Conservation (phyloP, 257 asterid genomes). For the Jasminum sambac region DNA sequence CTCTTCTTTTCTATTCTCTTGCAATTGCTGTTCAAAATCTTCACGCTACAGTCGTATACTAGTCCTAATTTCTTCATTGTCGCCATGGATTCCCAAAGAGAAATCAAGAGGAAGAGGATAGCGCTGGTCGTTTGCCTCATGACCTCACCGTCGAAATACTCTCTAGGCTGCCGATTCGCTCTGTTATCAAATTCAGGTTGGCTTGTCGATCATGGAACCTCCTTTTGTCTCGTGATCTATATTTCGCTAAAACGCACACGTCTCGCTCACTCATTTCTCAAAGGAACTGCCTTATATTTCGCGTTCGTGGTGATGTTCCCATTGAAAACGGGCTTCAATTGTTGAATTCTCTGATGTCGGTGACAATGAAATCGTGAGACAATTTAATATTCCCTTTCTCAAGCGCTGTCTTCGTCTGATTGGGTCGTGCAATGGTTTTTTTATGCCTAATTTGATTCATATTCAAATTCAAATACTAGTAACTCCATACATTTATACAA, state of each 20-base stretch:
- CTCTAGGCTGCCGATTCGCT: slow-evolving; percentile 24
- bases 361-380: slow-evolving; percentile 1
- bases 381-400: slow-evolving; percentile 18
- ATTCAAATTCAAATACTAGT: not conserved
- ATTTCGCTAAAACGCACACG: slow-evolving; percentile 3
- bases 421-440: slow-evolving; percentile 31
- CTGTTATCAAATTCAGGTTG: slow-evolving; percentile 32
- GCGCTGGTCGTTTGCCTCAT: slow-evolving; percentile 18
- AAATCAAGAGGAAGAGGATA: not conserved
- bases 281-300: slow-evolving; percentile 18
- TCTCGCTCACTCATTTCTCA: slow-evolving; percentile 2
- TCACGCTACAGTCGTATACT: no score
- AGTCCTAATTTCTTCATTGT: no score
- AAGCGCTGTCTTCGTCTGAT: slow-evolving; percentile 17
- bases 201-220: slow-evolving; percentile 19
- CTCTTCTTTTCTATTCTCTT: no score
- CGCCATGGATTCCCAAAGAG: no score
- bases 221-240: slow-evolving; percentile 21
- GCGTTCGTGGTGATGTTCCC: slow-evolving; percentile 13
- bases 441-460: slow-evolving; percentile 20
- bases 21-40: no score
- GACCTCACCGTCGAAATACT: slow-evolving; percentile 28
- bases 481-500: slow-evolving; percentile 25
- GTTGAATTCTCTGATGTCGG: slow-evolving; percentile 17
- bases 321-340: slow-evolving; percentile 21